Conservation (phyloP, 1,284 basidiomycete genomes). For the Xerocomus nothofagi region DNA sequence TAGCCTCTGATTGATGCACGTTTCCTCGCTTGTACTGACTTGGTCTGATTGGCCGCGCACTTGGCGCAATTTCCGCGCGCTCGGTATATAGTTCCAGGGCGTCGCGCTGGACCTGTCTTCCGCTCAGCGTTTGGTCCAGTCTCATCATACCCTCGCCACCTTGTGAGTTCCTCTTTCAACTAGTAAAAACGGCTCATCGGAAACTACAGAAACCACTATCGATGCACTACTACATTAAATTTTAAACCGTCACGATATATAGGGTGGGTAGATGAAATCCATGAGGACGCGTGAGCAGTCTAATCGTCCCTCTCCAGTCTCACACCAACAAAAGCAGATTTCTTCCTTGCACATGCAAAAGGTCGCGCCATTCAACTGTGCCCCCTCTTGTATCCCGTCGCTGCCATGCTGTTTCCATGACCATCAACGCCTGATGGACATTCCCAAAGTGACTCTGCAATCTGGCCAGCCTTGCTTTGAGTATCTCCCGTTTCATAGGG, state of each 20-base stretch:
- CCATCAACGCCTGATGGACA: constrained; percentile 54
- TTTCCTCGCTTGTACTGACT: background rate
- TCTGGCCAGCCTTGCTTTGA: constrained; percentile 55
- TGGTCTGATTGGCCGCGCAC: constrained; percentile 22
- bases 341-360: constrained; percentile 38
- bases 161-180: constrained; percentile 7
- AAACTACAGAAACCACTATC: constrained; percentile 21
- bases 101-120: constrained; percentile 1
- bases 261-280: constrained; percentile 26
- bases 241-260: constrained; percentile 15
- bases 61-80: constrained; percentile 34
- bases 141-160: background rate
- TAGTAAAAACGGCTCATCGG: constrained; percentile 12
- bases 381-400: constrained; percentile 54
- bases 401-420: constrained; percentile 69
- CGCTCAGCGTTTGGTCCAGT: background rate
- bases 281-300: background rate
- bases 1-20: constrained; percentile 11
- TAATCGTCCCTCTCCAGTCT: constrained; percentile 11
- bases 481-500: constrained; percentile 55
- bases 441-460: constrained; percentile 65
- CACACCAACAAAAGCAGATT: constrained; percentile 33
- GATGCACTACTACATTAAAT: constrained; percentile 17
- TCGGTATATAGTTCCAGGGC: constrained; percentile 36
- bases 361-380: constrained; percentile 63